A percentile compares a stretch with the other conserved stretches of the same genome.
Evolutionary conservation across 164 flowering plant species (phyloP).

Genomic region (Vitis vinifera): ASM3070453v1 NC_081814.1:5065001-5065500

Average conservation of each 20-base stretch:
- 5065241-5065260: conserved; percentile 8
- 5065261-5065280: conserved; percentile 16
- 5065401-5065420: conserved; percentile 5
- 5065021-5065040: neutral
- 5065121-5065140: conserved; percentile 16
- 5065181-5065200: conserved; percentile 17
- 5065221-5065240: conserved; percentile 6
- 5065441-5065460: conserved; percentile 4
- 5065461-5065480: neutral
- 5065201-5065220: conserved; percentile 3
- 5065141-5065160: conserved; percentile 11
- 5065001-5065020: neutral
- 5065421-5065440: neutral
- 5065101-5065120: neutral
- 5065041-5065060: neutral
- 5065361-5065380: neutral
- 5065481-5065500: neutral
- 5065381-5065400: conserved; percentile 6
- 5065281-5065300: neutral
- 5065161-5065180: conserved; percentile 11
- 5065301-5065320: neutral
- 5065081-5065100: neutral
- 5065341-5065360: conserved; percentile 2
- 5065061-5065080: neutral
- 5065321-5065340: conserved; percentile 7